A percentile compares a stretch with the other conserved stretches of the same genome.
Conservation (phyloP, 208 protist genomes). For the Trypanosomatidae sp. region DNA sequence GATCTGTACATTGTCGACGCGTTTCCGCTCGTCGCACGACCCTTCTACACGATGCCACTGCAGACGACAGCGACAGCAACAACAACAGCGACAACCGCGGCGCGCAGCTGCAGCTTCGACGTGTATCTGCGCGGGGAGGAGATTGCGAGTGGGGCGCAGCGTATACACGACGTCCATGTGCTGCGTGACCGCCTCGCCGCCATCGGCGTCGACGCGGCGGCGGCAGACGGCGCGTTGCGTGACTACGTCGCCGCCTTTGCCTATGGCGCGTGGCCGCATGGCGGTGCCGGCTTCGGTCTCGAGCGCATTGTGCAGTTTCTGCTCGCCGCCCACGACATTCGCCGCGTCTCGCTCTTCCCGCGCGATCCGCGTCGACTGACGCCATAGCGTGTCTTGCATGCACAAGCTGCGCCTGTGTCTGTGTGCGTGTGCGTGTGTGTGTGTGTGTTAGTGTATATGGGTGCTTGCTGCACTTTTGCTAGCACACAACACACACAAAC, state of each 20-base stretch:
- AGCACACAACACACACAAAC: too few species aligned
- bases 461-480: neutral
- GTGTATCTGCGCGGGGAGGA: conserved; percentile 99
- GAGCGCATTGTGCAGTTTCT: conserved; percentile 97
- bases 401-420: too few species aligned
- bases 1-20: conserved; percentile 98
- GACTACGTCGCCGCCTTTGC: conserved; percentile 96
- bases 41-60: conserved; percentile 99
- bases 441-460: neutral
- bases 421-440: neutral
- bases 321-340: conserved; percentile 93
- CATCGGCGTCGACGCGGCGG: conserved; percentile 10
- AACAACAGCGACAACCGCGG: conserved; percentile 5
- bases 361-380: conserved; percentile 93
- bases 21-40: conserved; percentile 90
- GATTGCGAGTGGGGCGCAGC: conserved; percentile 98
- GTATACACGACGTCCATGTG: conserved; percentile 90
- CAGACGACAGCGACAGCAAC: neutral
- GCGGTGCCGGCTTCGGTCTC: conserved; percentile 96
- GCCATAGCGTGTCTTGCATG: too few species aligned
- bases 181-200: conserved; percentile 58
- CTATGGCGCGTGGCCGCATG: conserved; percentile 96
- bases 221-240: conserved; percentile 25
- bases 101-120: conserved; percentile 90
- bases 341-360: conserved; percentile 97